Evolutionary conservation across 2,329 filamentous ascomycete genomes (phyloP).

Genomic region (Trichoderma pleuroti): DNA sequence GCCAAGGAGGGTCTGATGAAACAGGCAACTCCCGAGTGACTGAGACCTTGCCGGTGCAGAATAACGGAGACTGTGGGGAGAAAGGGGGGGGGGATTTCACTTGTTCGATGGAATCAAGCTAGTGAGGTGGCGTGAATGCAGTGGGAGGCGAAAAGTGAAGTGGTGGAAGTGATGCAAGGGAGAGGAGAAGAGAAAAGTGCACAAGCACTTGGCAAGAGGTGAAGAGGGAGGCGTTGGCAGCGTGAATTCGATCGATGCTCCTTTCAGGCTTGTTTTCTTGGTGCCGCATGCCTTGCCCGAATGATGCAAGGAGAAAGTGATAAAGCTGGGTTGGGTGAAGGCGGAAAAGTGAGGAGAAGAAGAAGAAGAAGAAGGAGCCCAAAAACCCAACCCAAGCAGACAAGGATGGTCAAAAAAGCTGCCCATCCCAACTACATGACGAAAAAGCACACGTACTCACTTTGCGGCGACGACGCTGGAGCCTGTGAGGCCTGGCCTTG

Average conservation of each 20-base stretch:
- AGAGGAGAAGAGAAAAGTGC: background rate
- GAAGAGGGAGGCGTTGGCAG: background rate
- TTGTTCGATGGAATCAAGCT: background rate
- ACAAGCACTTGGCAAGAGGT: background rate
- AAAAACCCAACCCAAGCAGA: background rate
- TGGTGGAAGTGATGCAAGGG: slow-evolving; percentile 10
- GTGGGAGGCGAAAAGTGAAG: background rate
- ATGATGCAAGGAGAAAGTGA: background rate
- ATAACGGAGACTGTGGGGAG: background rate
- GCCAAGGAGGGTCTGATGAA: background rate
- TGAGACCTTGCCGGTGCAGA: background rate
- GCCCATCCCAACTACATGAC: background rate
- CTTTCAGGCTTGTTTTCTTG: background rate
- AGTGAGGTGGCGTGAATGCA: slow-evolving; percentile 5
- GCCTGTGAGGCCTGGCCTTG: background rate
- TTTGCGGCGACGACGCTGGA: background rate
- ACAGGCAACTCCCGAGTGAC: background rate
- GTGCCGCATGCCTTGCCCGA: background rate
- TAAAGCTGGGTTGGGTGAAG: background rate
- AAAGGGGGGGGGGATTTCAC: background rate
- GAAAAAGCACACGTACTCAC: background rate
- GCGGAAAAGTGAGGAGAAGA: background rate
- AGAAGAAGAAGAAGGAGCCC: background rate
- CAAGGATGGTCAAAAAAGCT: background rate
- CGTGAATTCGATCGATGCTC: background rate